Conservation (phyloP, 2,329 filamentous ascomycete species). For the Diaporthe humulicola region DNA sequence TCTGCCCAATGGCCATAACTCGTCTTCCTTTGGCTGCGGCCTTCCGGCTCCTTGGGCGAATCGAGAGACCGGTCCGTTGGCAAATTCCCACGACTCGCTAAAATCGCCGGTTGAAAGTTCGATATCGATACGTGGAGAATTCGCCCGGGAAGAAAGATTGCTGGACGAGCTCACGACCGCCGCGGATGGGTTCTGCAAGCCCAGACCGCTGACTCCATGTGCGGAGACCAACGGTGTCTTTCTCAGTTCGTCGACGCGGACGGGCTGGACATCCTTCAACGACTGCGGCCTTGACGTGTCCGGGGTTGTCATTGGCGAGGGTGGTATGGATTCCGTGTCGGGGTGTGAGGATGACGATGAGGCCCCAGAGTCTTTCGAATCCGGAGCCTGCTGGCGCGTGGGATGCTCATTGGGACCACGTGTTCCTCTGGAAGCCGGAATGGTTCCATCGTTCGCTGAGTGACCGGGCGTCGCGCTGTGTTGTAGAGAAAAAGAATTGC, state of each 20-base stretch:
- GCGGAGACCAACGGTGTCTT: conserved; percentile 30
- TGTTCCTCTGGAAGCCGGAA: not conserved
- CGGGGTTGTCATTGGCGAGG: conserved; percentile 55
- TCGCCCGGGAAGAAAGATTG: conserved; percentile 23
- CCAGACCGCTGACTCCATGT: not conserved
- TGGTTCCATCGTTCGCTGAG: not conserved
- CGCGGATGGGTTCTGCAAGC: conserved; percentile 17
- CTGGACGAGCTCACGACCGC: conserved; percentile 40
- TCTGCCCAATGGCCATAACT: conserved; percentile 41
- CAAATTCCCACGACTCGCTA: conserved; percentile 8
- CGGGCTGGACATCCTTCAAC: conserved; percentile 48
- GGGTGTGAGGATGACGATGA: conserved; percentile 57
- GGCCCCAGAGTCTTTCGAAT: conserved; percentile 50
- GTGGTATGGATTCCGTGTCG: conserved; percentile 54
- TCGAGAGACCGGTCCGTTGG: conserved; percentile 10
- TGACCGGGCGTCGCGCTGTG: not conserved
- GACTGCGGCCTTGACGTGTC: conserved; percentile 60
- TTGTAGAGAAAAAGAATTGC: conserved; percentile 5
- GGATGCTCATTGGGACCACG: conserved; percentile 7
- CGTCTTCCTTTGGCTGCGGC: conserved; percentile 23
- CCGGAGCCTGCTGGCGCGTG: conserved; percentile 31
- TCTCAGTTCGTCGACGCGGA: conserved; percentile 41
- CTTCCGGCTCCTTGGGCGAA: conserved; percentile 9
- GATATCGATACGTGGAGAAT: conserved; percentile 28
- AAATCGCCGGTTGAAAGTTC: conserved; percentile 28